Percentiles rank a stretch among this genome's conserved stretches.
phyloP scores from a whole-genome alignment of 441 rosid species.

The Arabidopsis lyrata region DNA sequence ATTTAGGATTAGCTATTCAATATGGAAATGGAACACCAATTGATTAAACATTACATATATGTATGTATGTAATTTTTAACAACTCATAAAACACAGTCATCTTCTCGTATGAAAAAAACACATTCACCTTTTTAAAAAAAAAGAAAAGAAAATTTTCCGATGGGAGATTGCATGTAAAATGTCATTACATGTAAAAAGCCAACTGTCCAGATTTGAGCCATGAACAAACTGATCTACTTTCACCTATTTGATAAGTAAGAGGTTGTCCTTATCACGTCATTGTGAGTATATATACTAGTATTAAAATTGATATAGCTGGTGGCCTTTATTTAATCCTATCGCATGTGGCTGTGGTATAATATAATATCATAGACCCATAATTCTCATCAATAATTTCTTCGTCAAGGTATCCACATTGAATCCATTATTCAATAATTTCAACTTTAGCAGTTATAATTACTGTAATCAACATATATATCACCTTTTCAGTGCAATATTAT shows the following conservation, averaged over 20 bases:
- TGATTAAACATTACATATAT: neutral
- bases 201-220: slow-evolving; percentile 29
- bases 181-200: slow-evolving; percentile 22
- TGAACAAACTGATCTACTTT: neutral
- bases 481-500: slow-evolving; percentile 25
- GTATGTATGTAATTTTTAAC: no score
- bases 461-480: neutral
- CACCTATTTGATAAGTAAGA: slow-evolving; percentile 39
- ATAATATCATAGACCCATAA: slow-evolving; percentile 12
- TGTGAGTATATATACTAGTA: no score
- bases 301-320: neutral
- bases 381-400: slow-evolving; percentile 26
- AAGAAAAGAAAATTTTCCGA: no score
- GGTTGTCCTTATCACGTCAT: slow-evolving; percentile 42
- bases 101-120: neutral
- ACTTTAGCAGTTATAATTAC: slow-evolving; percentile 12
- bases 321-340: slow-evolving; percentile 2
- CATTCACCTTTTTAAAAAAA: neutral
- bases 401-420: slow-evolving; percentile 21
- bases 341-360: slow-evolving; percentile 24
- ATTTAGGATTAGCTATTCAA: neutral
- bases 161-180: slow-evolving; percentile 18
- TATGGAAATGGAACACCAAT: neutral
- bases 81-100: no score
- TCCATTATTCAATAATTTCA: slow-evolving; percentile 38